Evolutionary conservation across 2,329 filamentous ascomycete species (phyloP), one percentile per base, ranked within the genome.

Genomic region (Daldinia sp.): DNA sequence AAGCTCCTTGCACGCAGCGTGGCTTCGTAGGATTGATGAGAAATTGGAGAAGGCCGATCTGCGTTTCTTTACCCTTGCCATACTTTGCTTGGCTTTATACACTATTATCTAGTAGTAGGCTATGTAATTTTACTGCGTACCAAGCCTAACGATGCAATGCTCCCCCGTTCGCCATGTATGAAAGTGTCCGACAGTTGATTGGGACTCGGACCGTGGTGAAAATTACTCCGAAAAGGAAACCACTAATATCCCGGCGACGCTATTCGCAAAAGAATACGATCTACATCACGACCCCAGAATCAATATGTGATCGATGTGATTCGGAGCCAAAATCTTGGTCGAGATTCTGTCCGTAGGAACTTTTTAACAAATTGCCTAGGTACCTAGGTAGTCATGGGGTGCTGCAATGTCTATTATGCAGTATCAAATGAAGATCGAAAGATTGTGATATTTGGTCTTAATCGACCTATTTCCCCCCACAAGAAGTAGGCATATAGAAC

Each of bases 11-110:
- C 45, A 51, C 51, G 47, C 52, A 60, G 59, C 48, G 41, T 56
- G 50, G 47, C 39, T 59, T 62, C 45, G 62, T 51, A 63, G 63
- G 63, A 63, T 66, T 58, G 39, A 63, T 29, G 58, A 62, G 50
- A 63, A 63, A 63, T 66, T 66, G 58, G 58, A 66, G 58, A 59
- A 63, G 37, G 54, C 54, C 58, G 55, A 59, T 62, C 53, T 61
- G 50, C 58, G 39, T 37, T 51, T 39, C 23, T 45, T 13, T 43
- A 37, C 55, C 47, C 25, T 37, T 55, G 50, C 30, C 37, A 29
- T 45, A 23, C n/a, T 19, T 35, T 25, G 23, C 27, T 47, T 23
- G 30, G 27, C 52, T 52, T 41, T 51, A 27, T 58, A 58, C n/a
- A n/a, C 49, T 52, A 37, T 55, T 54, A 45, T 47, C 45, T 30